Base-by-base conservation (phyloP, 768 basidiomycete species). In the Lentinula lateritia region DNA sequence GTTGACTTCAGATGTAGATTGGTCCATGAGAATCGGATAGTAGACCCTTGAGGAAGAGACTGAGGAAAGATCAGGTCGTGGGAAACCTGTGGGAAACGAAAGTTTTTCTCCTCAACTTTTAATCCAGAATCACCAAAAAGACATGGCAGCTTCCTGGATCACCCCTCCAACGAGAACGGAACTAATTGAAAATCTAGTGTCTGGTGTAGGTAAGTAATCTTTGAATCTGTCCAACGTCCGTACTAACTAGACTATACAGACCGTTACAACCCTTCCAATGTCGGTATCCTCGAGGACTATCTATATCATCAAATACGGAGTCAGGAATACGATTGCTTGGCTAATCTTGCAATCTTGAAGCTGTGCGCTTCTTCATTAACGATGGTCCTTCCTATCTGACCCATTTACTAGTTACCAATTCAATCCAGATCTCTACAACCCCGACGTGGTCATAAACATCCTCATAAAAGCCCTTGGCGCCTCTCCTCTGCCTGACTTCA, bases 201-300 rank as follows among this genome's bases (percentile, higher is more conserved):
- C 90, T 23, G 93, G 93, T 48, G 93, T 95, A 52, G 93, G 92
- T 92, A 63, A 65, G 91, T 73, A 34, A 46, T 38, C 23, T 41
- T 53, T 28, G 53, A 48, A 43, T 63, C 18, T 28, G 35, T 16
- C 10, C 20, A 15, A 41, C 46, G 6, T 34, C 53, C 61, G 53
- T 6, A 35, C 42, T 62, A 16, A 43, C 54, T 58, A 42, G 56
- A 34, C 61, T 61, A 55, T 57, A 54, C 35, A 97, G 96, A 98
- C 80, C 89, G 96, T 62, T 98, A 98, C 75, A 98, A 98, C 76
- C 96, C 96, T 46, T 88, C 89, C 57, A 98, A 98, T 73, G 87
- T 96, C 62, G 80, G 86, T 41, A 91, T 95, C 66, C 87, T 98
- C 62, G 96, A 98, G 76, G 96, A 98, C 72, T 98, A 98, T 76